Evolutionary conservation across 2,329 filamentous ascomycete genomes (phyloP).

Genomic region (Penicillium concentricum): DNA sequence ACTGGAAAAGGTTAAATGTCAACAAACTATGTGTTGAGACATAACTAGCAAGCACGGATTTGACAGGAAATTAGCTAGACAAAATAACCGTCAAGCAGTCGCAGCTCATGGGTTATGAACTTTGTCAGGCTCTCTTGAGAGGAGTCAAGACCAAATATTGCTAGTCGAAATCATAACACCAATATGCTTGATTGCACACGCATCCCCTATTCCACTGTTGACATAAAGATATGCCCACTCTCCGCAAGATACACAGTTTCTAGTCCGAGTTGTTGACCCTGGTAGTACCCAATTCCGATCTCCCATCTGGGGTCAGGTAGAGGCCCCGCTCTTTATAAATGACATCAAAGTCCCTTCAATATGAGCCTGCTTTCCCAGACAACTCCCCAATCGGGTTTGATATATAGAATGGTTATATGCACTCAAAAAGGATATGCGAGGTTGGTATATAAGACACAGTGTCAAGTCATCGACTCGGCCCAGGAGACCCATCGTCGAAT

Average conservation of each 20-base stretch:
- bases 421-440: background rate
- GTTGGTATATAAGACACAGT: background rate
- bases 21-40: too few relatives aligned
- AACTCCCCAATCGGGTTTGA: background rate
- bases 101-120: background rate
- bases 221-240: background rate
- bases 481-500: conserved; percentile 83
- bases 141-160: background rate
- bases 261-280: background rate
- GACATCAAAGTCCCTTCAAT: background rate
- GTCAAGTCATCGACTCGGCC: conserved; percentile 54
- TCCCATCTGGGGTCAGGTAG: background rate
- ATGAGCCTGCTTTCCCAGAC: too few relatives aligned
- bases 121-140: background rate
- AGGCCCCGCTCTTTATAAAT: background rate
- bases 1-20: too few relatives aligned
- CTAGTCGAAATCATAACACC: background rate
- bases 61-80: background rate
- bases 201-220: background rate
- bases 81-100: background rate
- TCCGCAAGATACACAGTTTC: background rate
- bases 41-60: background rate
- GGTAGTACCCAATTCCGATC: background rate
- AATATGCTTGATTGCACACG: background rate
- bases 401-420: background rate